A percentile compares a stretch with the other conserved stretches of the same genome.
phyloP scores from a whole-genome alignment of 768 basidiomycete genomes.

The Suillus bovinus region DNA sequence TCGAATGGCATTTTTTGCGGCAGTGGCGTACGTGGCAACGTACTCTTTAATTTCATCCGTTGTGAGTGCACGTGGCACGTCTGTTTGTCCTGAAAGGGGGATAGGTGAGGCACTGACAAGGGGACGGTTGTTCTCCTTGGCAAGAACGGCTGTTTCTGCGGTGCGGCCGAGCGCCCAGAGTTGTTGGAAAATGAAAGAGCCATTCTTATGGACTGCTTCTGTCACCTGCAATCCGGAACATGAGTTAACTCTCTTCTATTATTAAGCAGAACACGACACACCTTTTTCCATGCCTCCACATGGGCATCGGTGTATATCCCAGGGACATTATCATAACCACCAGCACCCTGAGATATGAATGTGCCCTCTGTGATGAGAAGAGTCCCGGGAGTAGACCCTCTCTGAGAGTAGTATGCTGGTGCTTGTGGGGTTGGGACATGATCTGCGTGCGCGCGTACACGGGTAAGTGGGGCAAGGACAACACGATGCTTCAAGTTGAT shows the following conservation, averaged over 20 bases:
- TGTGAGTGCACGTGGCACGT: constrained; percentile 21
- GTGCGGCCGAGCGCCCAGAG: constrained; percentile 56
- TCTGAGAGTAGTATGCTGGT: constrained; percentile 49
- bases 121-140: constrained; percentile 31
- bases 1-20: constrained; percentile 36
- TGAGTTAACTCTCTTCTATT: neutral
- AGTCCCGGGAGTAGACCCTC: constrained; percentile 47
- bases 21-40: constrained; percentile 29
- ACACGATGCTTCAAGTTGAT: constrained; percentile 48
- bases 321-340: constrained; percentile 51
- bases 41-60: constrained; percentile 35
- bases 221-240: constrained; percentile 42
- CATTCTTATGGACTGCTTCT: constrained; percentile 55
- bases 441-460: constrained; percentile 37
- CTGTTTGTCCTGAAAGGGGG: constrained; percentile 16
- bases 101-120: constrained; percentile 38
- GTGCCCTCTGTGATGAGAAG: constrained; percentile 61
- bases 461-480: constrained; percentile 55
- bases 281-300: constrained; percentile 49
- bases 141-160: constrained; percentile 36
- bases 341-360: constrained; percentile 49
- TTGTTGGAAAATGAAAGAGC: constrained; percentile 47
- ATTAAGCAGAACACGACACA: constrained; percentile 17
- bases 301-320: constrained; percentile 70
- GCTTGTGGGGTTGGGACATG: constrained; percentile 40